A percentile compares a stretch with the other conserved stretches of the same genome.
These are phyloP conservation scores for Salvia hispanica DNA, from an alignment of 257 asterid species.

Conservation along the genomic window DNA sequence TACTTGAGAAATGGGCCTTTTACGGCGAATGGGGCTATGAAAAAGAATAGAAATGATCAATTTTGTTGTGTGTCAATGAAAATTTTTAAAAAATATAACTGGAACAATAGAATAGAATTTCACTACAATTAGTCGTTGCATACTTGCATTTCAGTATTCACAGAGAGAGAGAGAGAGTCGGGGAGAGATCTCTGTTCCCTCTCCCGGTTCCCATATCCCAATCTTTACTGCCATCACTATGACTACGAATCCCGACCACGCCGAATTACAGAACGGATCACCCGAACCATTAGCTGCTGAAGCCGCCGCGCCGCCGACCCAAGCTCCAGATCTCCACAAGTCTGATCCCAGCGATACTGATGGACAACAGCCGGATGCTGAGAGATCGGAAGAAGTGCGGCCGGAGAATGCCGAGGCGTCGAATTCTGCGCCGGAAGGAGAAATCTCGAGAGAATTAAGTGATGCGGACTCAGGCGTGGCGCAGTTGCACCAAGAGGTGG, in stretches of 20 bases:
- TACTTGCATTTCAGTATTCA: constrained; percentile 22
- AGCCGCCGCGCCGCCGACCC: constrained; percentile 36
- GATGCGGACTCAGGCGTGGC: constrained; percentile 36
- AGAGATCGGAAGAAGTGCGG: constrained; percentile 41
- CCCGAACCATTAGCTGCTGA: constrained; percentile 35
- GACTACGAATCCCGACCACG: constrained; percentile 50
- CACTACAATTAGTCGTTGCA: constrained; percentile 34
- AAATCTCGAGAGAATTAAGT: not conserved
- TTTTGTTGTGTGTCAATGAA: constrained; percentile 3
- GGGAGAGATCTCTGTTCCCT: constrained; percentile 36
- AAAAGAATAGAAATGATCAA: not conserved
- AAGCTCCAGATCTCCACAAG: constrained; percentile 50
- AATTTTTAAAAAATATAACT: constrained; percentile 1
- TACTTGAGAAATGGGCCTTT: no score
- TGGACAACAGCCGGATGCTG: constrained; percentile 43
- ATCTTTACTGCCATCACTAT: constrained; percentile 30
- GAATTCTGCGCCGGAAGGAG: constrained; percentile 39
- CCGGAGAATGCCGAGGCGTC: constrained; percentile 42
- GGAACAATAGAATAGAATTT: not conserved
- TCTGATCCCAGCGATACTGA: constrained; percentile 45
- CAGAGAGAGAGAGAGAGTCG: not conserved
- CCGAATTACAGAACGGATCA: constrained; percentile 49
- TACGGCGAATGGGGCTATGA: not conserved
- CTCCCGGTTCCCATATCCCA: constrained; percentile 34
- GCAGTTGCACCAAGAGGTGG: constrained; percentile 38